Percentiles rank a stretch among this genome's conserved stretches.
These are phyloP conservation scores for Nicotiana sylvestris DNA, from an alignment of 257 asterid species.

Conservation along the genomic window DNA sequence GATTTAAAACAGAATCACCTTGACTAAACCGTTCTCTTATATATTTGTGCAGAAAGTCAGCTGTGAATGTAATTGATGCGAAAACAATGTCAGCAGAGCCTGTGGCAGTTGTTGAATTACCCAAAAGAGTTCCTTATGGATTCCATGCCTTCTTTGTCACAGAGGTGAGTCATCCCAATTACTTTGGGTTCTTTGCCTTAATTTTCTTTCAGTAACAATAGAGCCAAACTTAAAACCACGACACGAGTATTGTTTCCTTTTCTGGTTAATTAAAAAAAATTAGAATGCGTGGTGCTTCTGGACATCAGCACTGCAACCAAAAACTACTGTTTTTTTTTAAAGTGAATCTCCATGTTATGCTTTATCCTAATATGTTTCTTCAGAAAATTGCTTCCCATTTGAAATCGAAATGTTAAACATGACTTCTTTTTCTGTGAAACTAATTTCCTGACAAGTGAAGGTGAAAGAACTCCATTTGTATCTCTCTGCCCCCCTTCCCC, in stretches of 20 bases:
- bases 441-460: neutral
- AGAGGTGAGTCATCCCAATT: conserved; percentile 45
- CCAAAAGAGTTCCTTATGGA: conserved; percentile 86
- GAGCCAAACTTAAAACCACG: neutral
- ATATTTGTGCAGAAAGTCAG: conserved; percentile 57
- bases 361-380: neutral
- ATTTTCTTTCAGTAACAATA: neutral
- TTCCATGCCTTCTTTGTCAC: conserved; percentile 94
- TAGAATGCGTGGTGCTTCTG: neutral
- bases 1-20: neutral
- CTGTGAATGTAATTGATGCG: conserved; percentile 84
- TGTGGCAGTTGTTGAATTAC: conserved; percentile 75
- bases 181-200: neutral
- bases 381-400: neutral
- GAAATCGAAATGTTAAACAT: neutral
- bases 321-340: neutral
- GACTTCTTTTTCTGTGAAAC: neutral
- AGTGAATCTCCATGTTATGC: neutral
- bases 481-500: too few relatives aligned
- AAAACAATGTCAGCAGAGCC: conserved; percentile 89
- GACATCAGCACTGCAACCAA: neutral
- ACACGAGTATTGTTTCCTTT: too few relatives aligned
- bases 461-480: neutral
- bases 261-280: too few relatives aligned
- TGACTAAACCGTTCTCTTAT: neutral